Evolutionary conservation across 2,329 filamentous ascomycete genomes (phyloP), one percentile per base, ranked within the genome.

Genomic region (Parafenestella ontariensis): DNA sequence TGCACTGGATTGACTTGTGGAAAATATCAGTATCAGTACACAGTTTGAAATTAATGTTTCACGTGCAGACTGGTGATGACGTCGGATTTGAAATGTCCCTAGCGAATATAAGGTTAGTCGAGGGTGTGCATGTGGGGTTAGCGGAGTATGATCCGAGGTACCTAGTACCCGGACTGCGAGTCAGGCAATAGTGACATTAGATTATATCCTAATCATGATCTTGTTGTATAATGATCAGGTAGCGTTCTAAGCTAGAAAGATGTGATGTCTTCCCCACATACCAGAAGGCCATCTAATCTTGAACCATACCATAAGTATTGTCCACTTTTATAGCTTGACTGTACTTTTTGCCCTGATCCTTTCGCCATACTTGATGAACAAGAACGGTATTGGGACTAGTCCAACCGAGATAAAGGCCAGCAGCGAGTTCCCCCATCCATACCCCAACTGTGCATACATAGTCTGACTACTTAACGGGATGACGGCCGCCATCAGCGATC

Each of bases 341-440:
- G 61, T 71, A 36, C 58, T 70, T 8, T 54, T 67, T 18, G 41
- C 54, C 24, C 74, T 62, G 13, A 76, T 67, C 20, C 55, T 49
- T 42, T 72, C 71, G 3, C 73, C 73, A 47, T 71, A 76, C 33
- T 62, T 70, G 15, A 74, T 66, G 33, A 76, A 76, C 28, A 75
- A 39, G 24, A 76, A 72, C 3, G 73, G 74, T 41, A 76, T 71
- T 1, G 74, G 74, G 26, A 71, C 56, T 7, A 74, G 43, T 2
- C 58, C 18, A 10, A 71, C 20, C 3, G 65, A 56, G 4, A 78
- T 58, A 41, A 78, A 76, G 4, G 70, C 76, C 1, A 78, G 53
- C 49, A 77, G 39, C 28, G 66, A 71, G 33, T 77, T 77, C 0
- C 73, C 72, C 70, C 75, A 79, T 1, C 77, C 76, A 31, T 76